Conservation (phyloP, 2,329 filamentous ascomycete genomes). For the Calonectria hawksworthii region DNA sequence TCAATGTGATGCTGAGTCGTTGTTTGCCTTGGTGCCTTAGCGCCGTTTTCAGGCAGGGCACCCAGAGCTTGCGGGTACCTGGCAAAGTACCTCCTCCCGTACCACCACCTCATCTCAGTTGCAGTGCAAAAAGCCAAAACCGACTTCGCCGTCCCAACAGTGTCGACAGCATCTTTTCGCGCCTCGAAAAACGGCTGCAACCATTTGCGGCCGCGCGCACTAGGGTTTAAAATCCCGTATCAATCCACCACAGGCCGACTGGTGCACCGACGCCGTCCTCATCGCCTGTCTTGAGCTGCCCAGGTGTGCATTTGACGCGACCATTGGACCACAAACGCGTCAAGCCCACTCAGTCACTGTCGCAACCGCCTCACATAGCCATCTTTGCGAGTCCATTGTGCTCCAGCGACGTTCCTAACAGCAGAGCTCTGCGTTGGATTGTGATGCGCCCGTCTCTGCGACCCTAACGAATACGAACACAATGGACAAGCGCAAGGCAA, state of each 20-base stretch:
- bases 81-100: conserved; percentile 38
- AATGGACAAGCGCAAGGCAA: conserved; percentile 73
- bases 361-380: conserved; percentile 35
- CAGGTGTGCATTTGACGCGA: conserved; percentile 42
- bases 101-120: conserved; percentile 30
- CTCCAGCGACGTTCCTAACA: conserved; percentile 32
- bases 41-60: conserved; percentile 44
- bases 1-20: not conserved
- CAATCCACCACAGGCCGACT: not conserved
- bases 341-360: conserved; percentile 44
- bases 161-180: conserved; percentile 22
- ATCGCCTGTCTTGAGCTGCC: conserved; percentile 9
- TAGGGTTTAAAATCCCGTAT: not conserved
- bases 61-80: conserved; percentile 42
- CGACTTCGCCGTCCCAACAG: conserved; percentile 22
- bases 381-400: conserved; percentile 47
- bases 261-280: conserved; percentile 10
- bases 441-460: conserved; percentile 47
- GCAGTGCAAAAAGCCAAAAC: conserved; percentile 31
- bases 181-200: conserved; percentile 20
- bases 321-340: conserved; percentile 47
- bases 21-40: conserved; percentile 53
- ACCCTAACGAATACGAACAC: conserved; percentile 41
- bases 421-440: conserved; percentile 25
- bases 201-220: conserved; percentile 6